A percentile compares a stretch with the other conserved stretches of the same genome.
Evolutionary conservation across 495 filamentous ascomycete genomes (phyloP).

Genomic region (Penicillium cosmopolitanum): DNA sequence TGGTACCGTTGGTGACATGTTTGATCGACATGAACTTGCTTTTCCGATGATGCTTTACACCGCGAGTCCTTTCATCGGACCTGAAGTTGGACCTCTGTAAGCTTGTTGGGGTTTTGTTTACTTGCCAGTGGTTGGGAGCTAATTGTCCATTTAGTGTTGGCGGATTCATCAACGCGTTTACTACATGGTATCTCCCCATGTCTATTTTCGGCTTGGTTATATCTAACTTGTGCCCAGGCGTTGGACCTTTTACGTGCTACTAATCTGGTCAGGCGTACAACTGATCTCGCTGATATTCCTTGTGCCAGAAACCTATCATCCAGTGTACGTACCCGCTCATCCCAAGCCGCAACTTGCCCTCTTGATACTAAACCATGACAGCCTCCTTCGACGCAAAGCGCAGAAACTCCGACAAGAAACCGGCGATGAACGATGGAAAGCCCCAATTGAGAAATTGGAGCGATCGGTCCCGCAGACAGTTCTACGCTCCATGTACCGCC

Average conservation of each 20-base stretch:
- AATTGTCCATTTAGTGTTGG: neutral
- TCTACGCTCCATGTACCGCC: slow-evolving; percentile 70
- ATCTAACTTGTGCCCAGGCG: slow-evolving; percentile 47
- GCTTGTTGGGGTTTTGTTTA: slow-evolving; percentile 7
- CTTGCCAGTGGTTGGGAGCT: slow-evolving; percentile 49
- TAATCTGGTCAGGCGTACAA: slow-evolving; percentile 76
- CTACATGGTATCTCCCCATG: slow-evolving; percentile 59
- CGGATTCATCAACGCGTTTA: slow-evolving; percentile 74
- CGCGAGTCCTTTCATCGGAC: slow-evolving; percentile 73
- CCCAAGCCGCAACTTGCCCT: neutral
- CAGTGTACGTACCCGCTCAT: slow-evolving; percentile 52
- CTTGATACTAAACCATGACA: slow-evolving; percentile 18
- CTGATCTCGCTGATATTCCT: slow-evolving; percentile 66
- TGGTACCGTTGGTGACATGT: slow-evolving; percentile 90
- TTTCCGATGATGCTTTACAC: slow-evolving; percentile 84
- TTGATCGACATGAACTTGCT: slow-evolving; percentile 72
- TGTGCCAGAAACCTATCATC: slow-evolving; percentile 92
- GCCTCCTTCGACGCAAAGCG: slow-evolving; percentile 78
- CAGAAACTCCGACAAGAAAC: slow-evolving; percentile 71
- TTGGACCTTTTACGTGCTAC: slow-evolving; percentile 87
- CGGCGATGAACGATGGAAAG: slow-evolving; percentile 73
- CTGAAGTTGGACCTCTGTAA: slow-evolving; percentile 48
- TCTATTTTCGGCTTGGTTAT: neutral
- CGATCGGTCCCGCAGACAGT: slow-evolving; percentile 75
- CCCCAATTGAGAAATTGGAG: slow-evolving; percentile 78